Conservation (phyloP, 140 eudicot genomes). For the Anethum foeniculum region DNA sequence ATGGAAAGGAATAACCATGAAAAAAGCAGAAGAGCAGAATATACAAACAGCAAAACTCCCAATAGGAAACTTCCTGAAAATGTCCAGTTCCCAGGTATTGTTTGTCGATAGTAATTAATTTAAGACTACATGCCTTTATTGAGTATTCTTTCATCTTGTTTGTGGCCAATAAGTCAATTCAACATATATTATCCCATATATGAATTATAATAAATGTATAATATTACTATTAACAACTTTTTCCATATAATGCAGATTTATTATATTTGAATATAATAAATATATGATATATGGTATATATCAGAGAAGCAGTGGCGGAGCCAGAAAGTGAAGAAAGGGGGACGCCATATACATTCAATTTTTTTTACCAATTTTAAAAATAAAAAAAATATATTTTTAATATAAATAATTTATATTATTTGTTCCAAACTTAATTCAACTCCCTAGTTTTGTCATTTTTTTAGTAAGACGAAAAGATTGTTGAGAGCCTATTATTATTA, state of each 20-base stretch:
- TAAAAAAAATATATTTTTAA: no score
- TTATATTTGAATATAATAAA: no score
- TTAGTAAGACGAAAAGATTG: no score
- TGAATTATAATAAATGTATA: not conserved
- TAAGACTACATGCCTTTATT: not conserved
- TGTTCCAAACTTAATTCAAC: no score
- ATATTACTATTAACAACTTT: not conserved
- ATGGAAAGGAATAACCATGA: slow-evolving; percentile 93
- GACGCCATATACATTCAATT: no score
- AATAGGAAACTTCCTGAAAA: slow-evolving; percentile 74
- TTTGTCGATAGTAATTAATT: not conserved
- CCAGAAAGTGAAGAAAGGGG: no score
- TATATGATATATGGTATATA: no score
- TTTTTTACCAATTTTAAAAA: no score
- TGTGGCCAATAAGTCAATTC: not conserved
- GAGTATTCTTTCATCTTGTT: not conserved
- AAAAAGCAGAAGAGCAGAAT: slow-evolving; percentile 83
- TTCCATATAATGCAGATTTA: not conserved
- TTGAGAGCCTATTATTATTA: no score
- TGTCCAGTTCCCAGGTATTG: slow-evolving; percentile 91
- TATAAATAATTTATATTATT: no score
- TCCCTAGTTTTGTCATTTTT: no score
- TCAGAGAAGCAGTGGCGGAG: no score
- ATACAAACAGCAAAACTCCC: slow-evolving; percentile 92
- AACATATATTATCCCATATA: not conserved